Conservation (phyloP, 208 protist genomes). For the Endotrypanum monterogeii region DNA sequence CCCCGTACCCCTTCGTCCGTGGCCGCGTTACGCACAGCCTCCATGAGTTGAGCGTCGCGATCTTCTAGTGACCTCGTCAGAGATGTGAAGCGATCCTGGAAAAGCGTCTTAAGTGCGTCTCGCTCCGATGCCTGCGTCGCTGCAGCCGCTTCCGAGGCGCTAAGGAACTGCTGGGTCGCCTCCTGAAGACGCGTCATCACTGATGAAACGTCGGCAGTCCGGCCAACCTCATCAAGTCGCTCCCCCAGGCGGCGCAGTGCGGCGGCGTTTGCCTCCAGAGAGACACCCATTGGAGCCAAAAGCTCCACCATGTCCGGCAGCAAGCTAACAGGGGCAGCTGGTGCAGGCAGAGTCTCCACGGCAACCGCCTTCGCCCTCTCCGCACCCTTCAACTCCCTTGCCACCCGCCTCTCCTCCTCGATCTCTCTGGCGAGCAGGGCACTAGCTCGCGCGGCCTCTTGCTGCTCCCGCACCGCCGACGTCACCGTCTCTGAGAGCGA, state of each 20-base stretch:
- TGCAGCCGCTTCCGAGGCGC: background rate
- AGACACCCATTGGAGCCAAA: constrained; percentile 7
- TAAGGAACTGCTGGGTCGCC: constrained; percentile 17
- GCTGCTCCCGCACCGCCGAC: constrained; percentile 6
- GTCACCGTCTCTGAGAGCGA: constrained; percentile 26
- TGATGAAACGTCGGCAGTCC: constrained; percentile 17
- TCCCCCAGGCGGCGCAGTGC: constrained; percentile 23
- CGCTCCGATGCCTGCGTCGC: constrained; percentile 13
- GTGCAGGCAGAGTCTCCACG: background rate
- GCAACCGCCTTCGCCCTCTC: background rate
- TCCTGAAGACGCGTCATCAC: constrained; percentile 24
- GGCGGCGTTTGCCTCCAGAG: constrained; percentile 19
- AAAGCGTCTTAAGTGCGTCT: constrained; percentile 8
- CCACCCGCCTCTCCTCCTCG: background rate
- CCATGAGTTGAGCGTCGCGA: constrained; percentile 23
- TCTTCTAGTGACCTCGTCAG: constrained; percentile 12
- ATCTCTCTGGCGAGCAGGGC: background rate
- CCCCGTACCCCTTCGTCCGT: constrained; percentile 5
- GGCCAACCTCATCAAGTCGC: constrained; percentile 19
- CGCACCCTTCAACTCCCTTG: background rate
- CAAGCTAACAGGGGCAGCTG: background rate
- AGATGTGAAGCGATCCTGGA: constrained; percentile 16
- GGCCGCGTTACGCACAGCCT: constrained; percentile 16
- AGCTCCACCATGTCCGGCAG: constrained; percentile 11
- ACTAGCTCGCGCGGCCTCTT: background rate